Conservation (phyloP, 2,329 filamentous ascomycete species). For the Pyrenochaeta sp. region DNA sequence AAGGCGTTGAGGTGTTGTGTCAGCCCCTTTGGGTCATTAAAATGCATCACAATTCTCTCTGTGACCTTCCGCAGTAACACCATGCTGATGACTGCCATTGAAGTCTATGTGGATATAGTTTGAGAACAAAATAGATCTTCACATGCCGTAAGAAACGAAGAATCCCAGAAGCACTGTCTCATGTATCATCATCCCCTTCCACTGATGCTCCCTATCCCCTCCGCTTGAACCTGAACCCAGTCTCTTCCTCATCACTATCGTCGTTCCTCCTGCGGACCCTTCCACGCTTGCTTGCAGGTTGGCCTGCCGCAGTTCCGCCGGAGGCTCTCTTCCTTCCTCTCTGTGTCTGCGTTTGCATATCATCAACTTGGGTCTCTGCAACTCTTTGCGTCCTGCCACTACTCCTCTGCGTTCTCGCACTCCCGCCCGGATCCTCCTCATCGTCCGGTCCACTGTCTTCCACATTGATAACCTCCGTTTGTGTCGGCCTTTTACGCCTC, state of each 20-base stretch:
- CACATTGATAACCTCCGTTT: conserved; percentile 35
- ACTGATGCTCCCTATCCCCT: conserved; percentile 14
- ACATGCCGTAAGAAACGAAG: neutral
- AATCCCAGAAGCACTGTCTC: neutral
- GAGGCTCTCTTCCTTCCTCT: conserved; percentile 42
- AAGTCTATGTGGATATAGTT: neutral
- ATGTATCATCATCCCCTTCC: neutral
- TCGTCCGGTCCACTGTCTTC: conserved; percentile 44
- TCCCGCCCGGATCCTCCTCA: conserved; percentile 35
- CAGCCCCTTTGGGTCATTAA: neutral
- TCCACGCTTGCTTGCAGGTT: conserved; percentile 40
- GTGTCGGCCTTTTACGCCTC: conserved; percentile 24
- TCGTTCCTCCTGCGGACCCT: conserved; percentile 45
- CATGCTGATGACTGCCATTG: neutral
- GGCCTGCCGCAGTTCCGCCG: conserved; percentile 26
- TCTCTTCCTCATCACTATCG: conserved; percentile 66
- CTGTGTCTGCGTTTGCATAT: conserved; percentile 35
- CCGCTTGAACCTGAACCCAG: conserved; percentile 63
- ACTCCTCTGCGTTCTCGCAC: conserved; percentile 28
- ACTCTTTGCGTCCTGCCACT: conserved; percentile 38
- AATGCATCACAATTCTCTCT: conserved; percentile 6
- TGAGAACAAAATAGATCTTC: neutral
- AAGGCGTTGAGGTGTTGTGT: conserved; percentile 22
- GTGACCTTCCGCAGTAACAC: neutral
- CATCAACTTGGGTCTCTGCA: conserved; percentile 43